Evolutionary conservation across 305 asterid species (phyloP).

Genomic region (Fraxinus ornus): DNA sequence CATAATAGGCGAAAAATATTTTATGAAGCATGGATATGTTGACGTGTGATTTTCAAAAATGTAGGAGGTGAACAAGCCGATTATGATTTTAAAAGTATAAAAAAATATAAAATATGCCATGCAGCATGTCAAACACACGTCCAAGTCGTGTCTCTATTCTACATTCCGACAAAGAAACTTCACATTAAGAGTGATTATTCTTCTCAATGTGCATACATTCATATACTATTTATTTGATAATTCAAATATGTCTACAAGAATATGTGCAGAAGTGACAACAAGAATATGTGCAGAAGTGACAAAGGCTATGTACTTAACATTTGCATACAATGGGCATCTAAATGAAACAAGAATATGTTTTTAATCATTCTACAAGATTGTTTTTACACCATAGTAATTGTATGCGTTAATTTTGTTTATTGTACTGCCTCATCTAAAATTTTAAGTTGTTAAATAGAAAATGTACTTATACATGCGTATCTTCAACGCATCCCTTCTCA

Average conservation of each 20-base stretch:
- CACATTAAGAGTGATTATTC: background rate
- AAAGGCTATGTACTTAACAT: background rate
- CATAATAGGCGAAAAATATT: background rate
- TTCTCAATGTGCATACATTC: slow-evolving; percentile 3
- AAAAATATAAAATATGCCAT: background rate
- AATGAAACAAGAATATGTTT: background rate
- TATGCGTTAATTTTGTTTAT: background rate
- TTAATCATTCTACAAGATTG: background rate
- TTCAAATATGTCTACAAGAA: background rate
- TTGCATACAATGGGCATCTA: background rate
- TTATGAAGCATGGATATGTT: background rate
- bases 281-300: background rate
- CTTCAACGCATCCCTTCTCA: background rate
- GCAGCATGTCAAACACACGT: background rate
- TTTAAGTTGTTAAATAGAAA: background rate
- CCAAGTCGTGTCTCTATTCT: background rate
- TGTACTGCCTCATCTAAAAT: background rate
- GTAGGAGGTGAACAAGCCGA: background rate
- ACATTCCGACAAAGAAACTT: background rate
- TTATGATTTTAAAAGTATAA: background rate
- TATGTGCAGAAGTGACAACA: background rate
- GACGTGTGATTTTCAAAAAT: background rate
- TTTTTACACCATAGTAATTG: background rate
- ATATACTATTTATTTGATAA: background rate
- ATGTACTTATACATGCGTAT: background rate